Base-by-base conservation (phyloP, 768 basidiomycete species). In the Tylopilus sp. region DNA sequence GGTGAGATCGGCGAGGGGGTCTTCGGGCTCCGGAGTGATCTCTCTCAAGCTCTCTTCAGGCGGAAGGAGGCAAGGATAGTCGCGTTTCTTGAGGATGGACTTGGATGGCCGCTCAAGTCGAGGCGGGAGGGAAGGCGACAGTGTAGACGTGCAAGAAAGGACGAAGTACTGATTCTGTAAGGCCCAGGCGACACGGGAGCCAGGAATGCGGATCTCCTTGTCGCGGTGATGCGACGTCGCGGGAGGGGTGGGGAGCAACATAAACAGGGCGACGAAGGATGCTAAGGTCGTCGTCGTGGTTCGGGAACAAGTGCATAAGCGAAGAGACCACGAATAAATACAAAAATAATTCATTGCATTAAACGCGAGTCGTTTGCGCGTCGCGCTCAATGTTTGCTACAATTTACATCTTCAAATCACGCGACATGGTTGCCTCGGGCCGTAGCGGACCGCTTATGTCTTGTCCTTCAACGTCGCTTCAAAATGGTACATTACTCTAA, bases 21-120 rank as follows among this genome's bases (percentile, higher is more conserved):
- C 80, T 2, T 70, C 68, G 3, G 91, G 90, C 59, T 89, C 89
- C n/a, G 90, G 91, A 0, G 90, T 91, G 13, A 74, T 68, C 50
- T 88, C 82, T 50, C 88, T 79, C 46, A 70, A 66, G 22, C 68
- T 69, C 44, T 76, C 72, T n/a, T 79, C 73, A 3, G 74, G 53
- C 3, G 65, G 61, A 1, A 75, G 65, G 20, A 77, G 68, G 20
- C 66, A 52, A 9, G 60, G 54, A 22, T 72, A 61, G 39, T 51
- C 44, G 57, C 57, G 56, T 58, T 76, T 80, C 69, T 91, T 91
- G 31, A 91, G 76, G 51, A 91, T 91, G 7, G 89, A 87, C 56
- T 78, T 86, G 20, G 68, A 49, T 0, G 86, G 86, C 13, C 59
- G 72, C 15, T 70, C 65, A 44, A 71, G 65, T 48, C 71, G 75